These are phyloP conservation scores for Pseudonectria buxi DNA, from an alignment of 2,329 filamentous ascomycete genomes.

Conservation along the genomic window DNA sequence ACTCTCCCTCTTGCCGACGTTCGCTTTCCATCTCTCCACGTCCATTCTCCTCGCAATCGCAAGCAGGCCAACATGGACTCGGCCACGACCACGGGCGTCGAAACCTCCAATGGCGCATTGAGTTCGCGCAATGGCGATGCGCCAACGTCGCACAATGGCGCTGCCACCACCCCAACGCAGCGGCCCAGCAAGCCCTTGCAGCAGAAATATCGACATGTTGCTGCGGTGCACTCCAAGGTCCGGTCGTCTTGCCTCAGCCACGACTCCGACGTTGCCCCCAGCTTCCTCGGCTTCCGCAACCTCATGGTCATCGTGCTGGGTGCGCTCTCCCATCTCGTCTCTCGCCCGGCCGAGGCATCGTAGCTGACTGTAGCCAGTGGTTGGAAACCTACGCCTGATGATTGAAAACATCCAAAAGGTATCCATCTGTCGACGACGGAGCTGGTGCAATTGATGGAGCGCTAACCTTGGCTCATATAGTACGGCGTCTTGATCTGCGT, in stretches of 20 bases:
- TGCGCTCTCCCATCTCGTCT: slow-evolving; percentile 35
- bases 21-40: neutral
- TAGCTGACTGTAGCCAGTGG: slow-evolving; percentile 49
- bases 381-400: slow-evolving; percentile 87
- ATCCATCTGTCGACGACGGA: slow-evolving; percentile 7
- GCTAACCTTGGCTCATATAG: slow-evolving; percentile 36
- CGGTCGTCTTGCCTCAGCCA: slow-evolving; percentile 79
- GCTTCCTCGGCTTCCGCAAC: slow-evolving; percentile 90
- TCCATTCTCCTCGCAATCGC: slow-evolving; percentile 7
- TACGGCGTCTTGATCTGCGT: slow-evolving; percentile 94
- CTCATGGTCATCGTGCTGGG: slow-evolving; percentile 90
- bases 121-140: slow-evolving; percentile 16
- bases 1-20: neutral
- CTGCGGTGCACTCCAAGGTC: slow-evolving; percentile 68
- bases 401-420: slow-evolving; percentile 97
- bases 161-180: slow-evolving; percentile 17
- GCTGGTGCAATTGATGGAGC: neutral
- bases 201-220: slow-evolving; percentile 81
- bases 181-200: slow-evolving; percentile 13
- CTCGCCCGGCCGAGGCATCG: slow-evolving; percentile 9
- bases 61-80: slow-evolving; percentile 6
- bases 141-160: slow-evolving; percentile 2
- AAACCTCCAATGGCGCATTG: slow-evolving; percentile 23
- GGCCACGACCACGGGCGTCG: slow-evolving; percentile 32
- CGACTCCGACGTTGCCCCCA: slow-evolving; percentile 67